Evolutionary conservation across 352 stramenopile species (phyloP), one percentile per base, ranked within the genome.

Genomic region (Phytophthora cryptogea): DNA sequence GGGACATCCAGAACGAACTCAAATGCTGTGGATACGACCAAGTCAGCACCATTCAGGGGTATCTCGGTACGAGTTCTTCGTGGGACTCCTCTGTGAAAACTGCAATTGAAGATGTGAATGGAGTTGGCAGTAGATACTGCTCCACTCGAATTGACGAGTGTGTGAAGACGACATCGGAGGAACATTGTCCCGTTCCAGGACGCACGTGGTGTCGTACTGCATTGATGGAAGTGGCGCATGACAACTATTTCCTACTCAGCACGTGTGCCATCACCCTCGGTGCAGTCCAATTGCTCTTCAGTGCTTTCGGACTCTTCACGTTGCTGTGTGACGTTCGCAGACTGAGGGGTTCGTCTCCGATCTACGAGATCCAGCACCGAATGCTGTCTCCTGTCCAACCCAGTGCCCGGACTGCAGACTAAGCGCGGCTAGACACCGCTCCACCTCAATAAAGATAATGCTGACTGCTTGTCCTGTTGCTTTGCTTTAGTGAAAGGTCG

Each of bases 261-360:
- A 63, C 72, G 1, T 83, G 76, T 32, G 69, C 75, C 0, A 59
- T 91, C 43, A 54, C 66, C 1, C 46, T 91, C 3, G 79, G 81
- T 17, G 26, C 32, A 8, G 40, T 55, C n/a, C 72, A 91, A 69
- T 20, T 88, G 0, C 10, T 89, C 2, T 80, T 77, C 23, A 78
- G 67, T 4, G 14, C 62, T 0, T 74, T 91, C 7, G 70, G 70
- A 16, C 16, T 88, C 3, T 87, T 87, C 56, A 89, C 79, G 0
- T 44, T 91, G 3, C 54, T 89, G 13, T 89, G 71, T 37, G 81
- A 91, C 26, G 70, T 88, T 35, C 75, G 81, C 3, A 74, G 82
- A 58, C 37, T 79, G 1, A 63, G 40, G 2, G 50, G 47, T 4
- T 63, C 50, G 4, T 90, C 78, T 4, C 76, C 76, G 8, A 72